These are phyloP conservation scores for Tricholoma matsutake DNA, from an alignment of 768 basidiomycete species.

Conservation along the genomic window DNA sequence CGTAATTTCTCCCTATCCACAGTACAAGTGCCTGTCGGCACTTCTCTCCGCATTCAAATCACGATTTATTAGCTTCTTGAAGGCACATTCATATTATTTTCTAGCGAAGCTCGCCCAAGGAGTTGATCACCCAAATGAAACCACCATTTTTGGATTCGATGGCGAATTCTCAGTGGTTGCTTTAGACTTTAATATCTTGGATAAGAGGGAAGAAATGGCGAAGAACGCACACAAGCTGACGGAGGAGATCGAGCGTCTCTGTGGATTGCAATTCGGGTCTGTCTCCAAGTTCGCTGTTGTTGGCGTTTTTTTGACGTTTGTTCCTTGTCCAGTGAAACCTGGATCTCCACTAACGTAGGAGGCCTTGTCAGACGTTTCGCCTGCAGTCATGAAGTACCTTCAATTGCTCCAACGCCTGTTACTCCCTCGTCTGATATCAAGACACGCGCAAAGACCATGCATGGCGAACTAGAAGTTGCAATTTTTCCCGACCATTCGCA, in stretches of 20 bases:
- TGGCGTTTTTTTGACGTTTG: background rate
- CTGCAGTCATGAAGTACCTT: slow-evolving; percentile 23
- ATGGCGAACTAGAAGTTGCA: slow-evolving; percentile 55
- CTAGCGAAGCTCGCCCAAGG: slow-evolving; percentile 17
- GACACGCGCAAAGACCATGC: slow-evolving; percentile 33
- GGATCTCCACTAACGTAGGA: slow-evolving; percentile 28
- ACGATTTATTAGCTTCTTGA: slow-evolving; percentile 30
- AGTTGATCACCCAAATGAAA: slow-evolving; percentile 1
- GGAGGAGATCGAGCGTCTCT: slow-evolving; percentile 30
- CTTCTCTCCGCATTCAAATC: slow-evolving; percentile 25
- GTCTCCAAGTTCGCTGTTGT: slow-evolving; percentile 9
- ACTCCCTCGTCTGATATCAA: background rate
- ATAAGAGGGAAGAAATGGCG: slow-evolving; percentile 29
- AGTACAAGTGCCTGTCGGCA: slow-evolving; percentile 31
- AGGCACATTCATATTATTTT: slow-evolving; percentile 33
- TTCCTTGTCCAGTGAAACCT: slow-evolving; percentile 21
- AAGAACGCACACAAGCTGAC: slow-evolving; percentile 28
- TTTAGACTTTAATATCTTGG: slow-evolving; percentile 34
- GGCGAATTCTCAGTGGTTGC: slow-evolving; percentile 50
- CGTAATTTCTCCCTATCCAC: slow-evolving; percentile 29
- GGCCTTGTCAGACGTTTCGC: slow-evolving; percentile 38
- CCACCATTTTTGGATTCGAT: slow-evolving; percentile 42
- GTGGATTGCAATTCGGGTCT: slow-evolving; percentile 35
- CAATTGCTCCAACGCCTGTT: background rate
- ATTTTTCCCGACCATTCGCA: slow-evolving; percentile 54